Percentiles rank a stretch among this genome's conserved stretches.
Evolutionary conservation across 768 basidiomycete genomes (phyloP).

Genomic region (Suillus ampliporus): DNA sequence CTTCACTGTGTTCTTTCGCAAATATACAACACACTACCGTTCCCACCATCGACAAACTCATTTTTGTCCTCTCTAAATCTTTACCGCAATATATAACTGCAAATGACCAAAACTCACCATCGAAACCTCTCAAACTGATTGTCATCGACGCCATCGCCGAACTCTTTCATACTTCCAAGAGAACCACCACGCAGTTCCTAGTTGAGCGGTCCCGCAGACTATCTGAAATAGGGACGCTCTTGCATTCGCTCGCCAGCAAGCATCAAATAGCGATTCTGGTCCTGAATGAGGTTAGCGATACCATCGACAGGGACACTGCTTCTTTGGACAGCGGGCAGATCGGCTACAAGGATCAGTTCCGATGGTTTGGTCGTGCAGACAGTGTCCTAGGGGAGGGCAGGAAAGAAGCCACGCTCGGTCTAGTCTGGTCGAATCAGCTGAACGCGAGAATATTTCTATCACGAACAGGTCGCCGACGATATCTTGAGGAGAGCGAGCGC

Average conservation of each 20-base stretch:
- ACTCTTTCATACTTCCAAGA: constrained; percentile 71
- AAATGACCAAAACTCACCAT: constrained; percentile 31
- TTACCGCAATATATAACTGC: constrained; percentile 58
- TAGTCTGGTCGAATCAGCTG: constrained; percentile 94
- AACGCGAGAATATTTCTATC: constrained; percentile 85
- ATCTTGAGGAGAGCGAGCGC: constrained; percentile 47
- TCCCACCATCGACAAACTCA: constrained; percentile 57
- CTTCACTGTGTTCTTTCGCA: constrained; percentile 50
- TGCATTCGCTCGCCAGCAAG: constrained; percentile 72
- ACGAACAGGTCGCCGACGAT: constrained; percentile 72
- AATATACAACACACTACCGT: constrained; percentile 67
- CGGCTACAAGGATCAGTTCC: constrained; percentile 73
- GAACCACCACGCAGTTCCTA: constrained; percentile 64
- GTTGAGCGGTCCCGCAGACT: constrained; percentile 77
- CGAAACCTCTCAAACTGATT: constrained; percentile 74
- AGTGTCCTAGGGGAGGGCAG: constrained; percentile 58
- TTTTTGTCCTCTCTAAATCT: constrained; percentile 57
- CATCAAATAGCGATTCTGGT: constrained; percentile 78
- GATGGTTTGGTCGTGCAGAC: constrained; percentile 75
- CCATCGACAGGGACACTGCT: constrained; percentile 50
- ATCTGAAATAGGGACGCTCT: constrained; percentile 63
- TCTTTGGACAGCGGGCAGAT: constrained; percentile 42
- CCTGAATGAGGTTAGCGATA: constrained; percentile 89
- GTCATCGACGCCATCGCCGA: constrained; percentile 90
- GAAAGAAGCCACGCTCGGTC: constrained; percentile 86